phyloP scores from a whole-genome alignment of 1,284 basidiomycete genomes.

The Xerocomus amazonicus region DNA sequence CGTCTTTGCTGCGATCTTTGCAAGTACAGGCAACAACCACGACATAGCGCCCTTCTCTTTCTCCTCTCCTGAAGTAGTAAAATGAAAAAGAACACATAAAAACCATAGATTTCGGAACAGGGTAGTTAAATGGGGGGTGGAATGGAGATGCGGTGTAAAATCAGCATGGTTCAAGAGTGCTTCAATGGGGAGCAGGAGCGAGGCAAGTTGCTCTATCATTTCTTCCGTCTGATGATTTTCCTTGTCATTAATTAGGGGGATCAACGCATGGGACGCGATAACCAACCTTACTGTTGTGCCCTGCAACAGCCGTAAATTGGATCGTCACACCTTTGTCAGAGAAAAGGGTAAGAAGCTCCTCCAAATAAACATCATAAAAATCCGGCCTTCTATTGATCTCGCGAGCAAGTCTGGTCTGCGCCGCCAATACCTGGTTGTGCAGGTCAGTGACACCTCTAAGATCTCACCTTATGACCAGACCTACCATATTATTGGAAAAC shows the following conservation, averaged over 20 bases:
- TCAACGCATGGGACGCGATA: slow-evolving; percentile 5
- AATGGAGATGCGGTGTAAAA: slow-evolving; percentile 60
- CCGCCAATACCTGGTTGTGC: slow-evolving; percentile 65
- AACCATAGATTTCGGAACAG: slow-evolving; percentile 97
- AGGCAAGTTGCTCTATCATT: slow-evolving; percentile 82
- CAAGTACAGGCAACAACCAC: slow-evolving; percentile 74
- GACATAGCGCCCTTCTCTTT: slow-evolving; percentile 59
- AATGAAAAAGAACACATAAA: slow-evolving; percentile 82
- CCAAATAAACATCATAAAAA: slow-evolving; percentile 76
- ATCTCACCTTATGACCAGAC: neutral
- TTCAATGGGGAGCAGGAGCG: slow-evolving; percentile 87
- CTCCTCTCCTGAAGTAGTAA: slow-evolving; percentile 46
- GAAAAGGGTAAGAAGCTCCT: slow-evolving; percentile 83
- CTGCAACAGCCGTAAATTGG: slow-evolving; percentile 71
- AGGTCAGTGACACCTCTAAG: neutral
- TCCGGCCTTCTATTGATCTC: slow-evolving; percentile 71
- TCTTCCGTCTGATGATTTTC: slow-evolving; percentile 61
- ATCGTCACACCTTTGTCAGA: slow-evolving; percentile 90
- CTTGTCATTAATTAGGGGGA: slow-evolving; percentile 7
- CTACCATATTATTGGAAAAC: slow-evolving; percentile 82
- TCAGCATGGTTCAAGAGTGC: slow-evolving; percentile 78
- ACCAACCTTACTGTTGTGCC: slow-evolving; percentile 61
- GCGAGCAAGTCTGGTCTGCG: slow-evolving; percentile 83
- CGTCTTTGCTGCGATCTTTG: slow-evolving; percentile 83
- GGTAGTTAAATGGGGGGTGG: slow-evolving; percentile 66